A percentile compares a stretch with the other conserved stretches of the same genome.
These are phyloP conservation scores for Aspergillus quadrilineatus DNA, from an alignment of 2,329 filamentous ascomycete species.

Conservation along the genomic window DNA sequence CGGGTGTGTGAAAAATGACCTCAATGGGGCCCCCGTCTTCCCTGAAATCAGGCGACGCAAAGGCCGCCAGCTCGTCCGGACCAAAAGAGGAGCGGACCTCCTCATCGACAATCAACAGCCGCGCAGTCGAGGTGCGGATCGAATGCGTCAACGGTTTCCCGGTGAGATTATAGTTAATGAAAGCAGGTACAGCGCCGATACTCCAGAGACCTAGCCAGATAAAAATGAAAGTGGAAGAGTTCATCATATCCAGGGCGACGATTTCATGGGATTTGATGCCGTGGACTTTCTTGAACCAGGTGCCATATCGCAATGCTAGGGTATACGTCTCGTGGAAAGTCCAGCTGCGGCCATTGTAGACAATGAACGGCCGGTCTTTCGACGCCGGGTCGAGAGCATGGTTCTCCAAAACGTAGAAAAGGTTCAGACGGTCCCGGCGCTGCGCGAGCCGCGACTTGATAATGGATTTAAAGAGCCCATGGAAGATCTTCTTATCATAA, in stretches of 20 bases:
- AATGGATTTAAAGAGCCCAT: constrained; percentile 50
- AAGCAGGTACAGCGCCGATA: constrained; percentile 77
- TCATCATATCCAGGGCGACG: constrained; percentile 78
- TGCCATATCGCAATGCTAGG: constrained; percentile 67
- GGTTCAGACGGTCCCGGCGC: constrained; percentile 61
- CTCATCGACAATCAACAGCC: constrained; percentile 69
- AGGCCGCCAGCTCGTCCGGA: constrained; percentile 40
- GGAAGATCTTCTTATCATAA: constrained; percentile 65
- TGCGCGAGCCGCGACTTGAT: constrained; percentile 50
- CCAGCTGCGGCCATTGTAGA: constrained; percentile 67
- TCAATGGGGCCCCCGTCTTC: constrained; percentile 51
- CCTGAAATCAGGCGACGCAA: constrained; percentile 41
- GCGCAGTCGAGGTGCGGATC: constrained; percentile 65
- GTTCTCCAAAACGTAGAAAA: constrained; percentile 74
- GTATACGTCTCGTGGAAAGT: constrained; percentile 77
- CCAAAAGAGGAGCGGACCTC: constrained; percentile 56
- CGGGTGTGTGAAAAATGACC: constrained; percentile 62
- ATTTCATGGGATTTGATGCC: constrained; percentile 69
- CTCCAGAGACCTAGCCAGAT: constrained; percentile 77
- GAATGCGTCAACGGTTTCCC: constrained; percentile 73
- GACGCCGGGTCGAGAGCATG: constrained; percentile 59
- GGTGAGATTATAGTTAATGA: constrained; percentile 83
- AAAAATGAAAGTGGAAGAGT: constrained; percentile 75
- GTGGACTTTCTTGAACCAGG: constrained; percentile 67
- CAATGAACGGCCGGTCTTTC: constrained; percentile 56